Evolutionary conservation across 495 filamentous ascomycete genomes (phyloP).

Genomic region (Neurospora discreta): DNA sequence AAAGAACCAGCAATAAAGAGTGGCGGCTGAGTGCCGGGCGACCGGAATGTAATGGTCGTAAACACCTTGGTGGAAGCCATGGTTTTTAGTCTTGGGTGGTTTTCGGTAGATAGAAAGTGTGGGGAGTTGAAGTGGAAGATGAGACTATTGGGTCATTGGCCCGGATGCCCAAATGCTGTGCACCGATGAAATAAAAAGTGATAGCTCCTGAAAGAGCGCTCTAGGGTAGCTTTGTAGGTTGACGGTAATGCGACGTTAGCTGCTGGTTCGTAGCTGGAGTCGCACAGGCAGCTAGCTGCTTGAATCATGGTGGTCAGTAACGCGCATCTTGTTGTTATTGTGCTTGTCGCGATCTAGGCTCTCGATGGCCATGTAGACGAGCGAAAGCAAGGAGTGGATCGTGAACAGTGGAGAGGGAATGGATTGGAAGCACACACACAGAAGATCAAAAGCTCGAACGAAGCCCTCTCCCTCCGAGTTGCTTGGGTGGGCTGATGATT

Average conservation of each 20-base stretch:
- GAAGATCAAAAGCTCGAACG: background rate
- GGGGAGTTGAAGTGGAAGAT: background rate
- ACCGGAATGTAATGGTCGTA: constrained; percentile 47
- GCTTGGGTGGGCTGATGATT: background rate
- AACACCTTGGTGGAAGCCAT: constrained; percentile 30
- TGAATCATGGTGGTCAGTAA: background rate
- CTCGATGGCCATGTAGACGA: background rate
- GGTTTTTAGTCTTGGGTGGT: constrained; percentile 7
- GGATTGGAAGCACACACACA: background rate
- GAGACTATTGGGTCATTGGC: constrained; percentile 3
- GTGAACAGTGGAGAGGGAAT: background rate
- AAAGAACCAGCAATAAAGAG: constrained; percentile 57
- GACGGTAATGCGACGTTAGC: background rate
- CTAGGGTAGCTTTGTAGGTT: background rate
- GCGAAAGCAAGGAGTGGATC: background rate
- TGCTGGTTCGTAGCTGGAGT: background rate
- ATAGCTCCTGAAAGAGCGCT: background rate
- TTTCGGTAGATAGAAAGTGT: background rate
- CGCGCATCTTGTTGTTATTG: background rate
- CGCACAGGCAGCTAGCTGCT: background rate
- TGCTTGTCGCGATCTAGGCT: background rate
- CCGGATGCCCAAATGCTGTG: constrained; percentile 2
- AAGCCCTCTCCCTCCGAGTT: background rate
- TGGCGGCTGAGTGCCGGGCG: constrained; percentile 45
- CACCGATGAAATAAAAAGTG: background rate